A percentile compares a stretch with the other conserved stretches of the same genome.
These are phyloP conservation scores for Boletus pseudo-olivaceus DNA, from an alignment of 768 basidiomycete species.

Conservation along the genomic window DNA sequence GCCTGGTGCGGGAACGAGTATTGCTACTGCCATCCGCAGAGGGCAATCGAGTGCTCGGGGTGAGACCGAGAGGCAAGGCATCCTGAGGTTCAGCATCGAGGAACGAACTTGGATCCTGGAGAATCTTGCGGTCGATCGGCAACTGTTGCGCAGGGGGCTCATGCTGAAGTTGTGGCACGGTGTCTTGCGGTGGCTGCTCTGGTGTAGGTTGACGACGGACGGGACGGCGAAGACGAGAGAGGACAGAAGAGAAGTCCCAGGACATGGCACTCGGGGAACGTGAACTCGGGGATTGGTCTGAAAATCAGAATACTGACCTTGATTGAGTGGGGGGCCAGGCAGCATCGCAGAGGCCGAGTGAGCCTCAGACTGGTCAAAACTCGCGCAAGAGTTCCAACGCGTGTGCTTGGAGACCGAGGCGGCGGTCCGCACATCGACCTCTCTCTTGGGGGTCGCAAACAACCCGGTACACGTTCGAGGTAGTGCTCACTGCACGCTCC, in stretches of 20 bases:
- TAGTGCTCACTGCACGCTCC: background rate
- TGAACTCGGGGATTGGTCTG: background rate
- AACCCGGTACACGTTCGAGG: background rate
- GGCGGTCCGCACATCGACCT: conserved; percentile 13
- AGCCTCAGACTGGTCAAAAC: background rate
- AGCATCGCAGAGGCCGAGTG: conserved; percentile 7
- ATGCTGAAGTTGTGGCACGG: background rate
- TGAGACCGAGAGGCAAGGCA: conserved; percentile 21
- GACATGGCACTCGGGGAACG: conserved; percentile 12
- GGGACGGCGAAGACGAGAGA: conserved; percentile 33
- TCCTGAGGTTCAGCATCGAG: conserved; percentile 16
- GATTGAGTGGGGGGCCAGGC: background rate
- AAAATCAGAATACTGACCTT: background rate
- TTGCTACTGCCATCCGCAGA: conserved; percentile 3
- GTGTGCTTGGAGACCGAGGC: background rate
- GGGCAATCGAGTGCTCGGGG: conserved; percentile 27
- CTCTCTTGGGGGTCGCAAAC: conserved; percentile 24
- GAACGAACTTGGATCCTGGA: conserved; percentile 30
- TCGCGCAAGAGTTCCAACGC: background rate
- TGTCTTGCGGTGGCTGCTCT: conserved; percentile 11
- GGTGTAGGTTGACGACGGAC: conserved; percentile 21
- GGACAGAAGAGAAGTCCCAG: conserved; percentile 28
- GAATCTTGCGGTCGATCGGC: conserved; percentile 26
- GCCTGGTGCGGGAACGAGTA: conserved; percentile 5
- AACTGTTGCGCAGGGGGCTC: background rate